phyloP scores from a whole-genome alignment of 371 early-diverging fungal species.

The Nematocida minor region DNA sequence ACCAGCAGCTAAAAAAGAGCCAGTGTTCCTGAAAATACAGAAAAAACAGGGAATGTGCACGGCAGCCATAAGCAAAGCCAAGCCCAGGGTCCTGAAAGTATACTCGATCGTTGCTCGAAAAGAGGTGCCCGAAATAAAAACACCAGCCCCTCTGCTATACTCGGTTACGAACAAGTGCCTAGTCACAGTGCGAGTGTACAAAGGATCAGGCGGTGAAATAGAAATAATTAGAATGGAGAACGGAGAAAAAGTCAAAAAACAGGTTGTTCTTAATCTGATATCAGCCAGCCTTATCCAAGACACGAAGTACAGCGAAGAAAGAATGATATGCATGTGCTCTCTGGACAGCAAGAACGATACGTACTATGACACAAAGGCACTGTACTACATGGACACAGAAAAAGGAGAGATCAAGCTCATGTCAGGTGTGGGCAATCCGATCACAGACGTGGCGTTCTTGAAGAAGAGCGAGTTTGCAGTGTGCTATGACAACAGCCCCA shows the following conservation, averaged over 20 bases:
- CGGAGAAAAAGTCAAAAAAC: slow-evolving; percentile 12
- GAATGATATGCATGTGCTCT: slow-evolving; percentile 14
- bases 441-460: slow-evolving; percentile 49
- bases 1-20: neutral
- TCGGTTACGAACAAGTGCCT: neutral
- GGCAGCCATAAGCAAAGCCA: neutral
- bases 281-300: slow-evolving; percentile 3
- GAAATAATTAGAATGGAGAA: slow-evolving; percentile 7
- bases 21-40: slow-evolving; percentile 3
- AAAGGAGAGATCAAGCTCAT: neutral
- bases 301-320: neutral
- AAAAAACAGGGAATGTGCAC: slow-evolving; percentile 27
- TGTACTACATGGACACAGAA: slow-evolving; percentile 51
- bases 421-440: slow-evolving; percentile 12
- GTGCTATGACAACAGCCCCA: slow-evolving; percentile 62
- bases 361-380: slow-evolving; percentile 58
- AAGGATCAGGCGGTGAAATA: slow-evolving; percentile 3
- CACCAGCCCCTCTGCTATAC: slow-evolving; percentile 5
- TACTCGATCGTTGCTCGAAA: neutral
- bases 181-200: slow-evolving; percentile 12
- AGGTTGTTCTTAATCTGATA: slow-evolving; percentile 6
- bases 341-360: slow-evolving; percentile 53
- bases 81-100: slow-evolving; percentile 12
- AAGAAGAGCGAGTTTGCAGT: slow-evolving; percentile 57
- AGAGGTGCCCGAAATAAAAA: neutral